phyloP scores from a whole-genome alignment of 257 asterid genomes.

The Ilex aquifolium region DNA sequence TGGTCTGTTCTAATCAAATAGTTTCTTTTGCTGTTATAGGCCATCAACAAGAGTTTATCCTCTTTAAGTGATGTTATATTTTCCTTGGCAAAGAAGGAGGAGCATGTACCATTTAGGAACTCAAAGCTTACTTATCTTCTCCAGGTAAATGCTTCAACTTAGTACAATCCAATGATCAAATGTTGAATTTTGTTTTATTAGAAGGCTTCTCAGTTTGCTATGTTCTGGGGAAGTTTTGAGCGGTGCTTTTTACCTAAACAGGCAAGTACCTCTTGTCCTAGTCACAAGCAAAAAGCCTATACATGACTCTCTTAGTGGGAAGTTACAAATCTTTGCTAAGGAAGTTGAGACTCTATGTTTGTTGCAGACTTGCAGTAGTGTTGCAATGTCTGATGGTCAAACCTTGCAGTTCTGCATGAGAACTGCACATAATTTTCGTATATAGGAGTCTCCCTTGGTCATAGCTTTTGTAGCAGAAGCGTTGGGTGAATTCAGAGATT shows the following conservation, averaged over 20 bases:
- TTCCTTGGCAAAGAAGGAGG: constrained; percentile 92
- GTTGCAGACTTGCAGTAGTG: too few relatives aligned
- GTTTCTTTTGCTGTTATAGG: constrained; percentile 31
- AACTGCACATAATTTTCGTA: too few relatives aligned
- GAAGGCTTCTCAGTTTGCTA: neutral
- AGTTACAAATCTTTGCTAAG: too few relatives aligned
- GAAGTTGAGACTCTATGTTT: too few relatives aligned
- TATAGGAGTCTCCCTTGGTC: too few relatives aligned
- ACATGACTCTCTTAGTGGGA: too few relatives aligned
- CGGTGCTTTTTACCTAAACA: neutral
- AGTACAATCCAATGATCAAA: neutral
- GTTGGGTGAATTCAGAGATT: too few relatives aligned
- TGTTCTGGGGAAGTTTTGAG: neutral
- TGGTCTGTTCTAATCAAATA: constrained; percentile 5
- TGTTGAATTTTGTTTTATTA: neutral
- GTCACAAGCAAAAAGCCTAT: neutral
- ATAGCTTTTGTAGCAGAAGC: too few relatives aligned
- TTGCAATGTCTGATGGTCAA: too few relatives aligned
- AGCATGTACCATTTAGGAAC: constrained; percentile 89
- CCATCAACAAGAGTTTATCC: constrained; percentile 85
- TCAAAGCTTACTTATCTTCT: constrained; percentile 98
- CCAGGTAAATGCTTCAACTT: constrained; percentile 54
- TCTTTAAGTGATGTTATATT: constrained; percentile 91
- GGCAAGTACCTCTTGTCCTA: neutral
- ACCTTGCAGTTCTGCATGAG: too few relatives aligned